Evolutionary conservation across 1,139 yeast genomes (phyloP), one percentile per base, ranked within the genome.

Genomic region (Candida tetrigidarum): DNA sequence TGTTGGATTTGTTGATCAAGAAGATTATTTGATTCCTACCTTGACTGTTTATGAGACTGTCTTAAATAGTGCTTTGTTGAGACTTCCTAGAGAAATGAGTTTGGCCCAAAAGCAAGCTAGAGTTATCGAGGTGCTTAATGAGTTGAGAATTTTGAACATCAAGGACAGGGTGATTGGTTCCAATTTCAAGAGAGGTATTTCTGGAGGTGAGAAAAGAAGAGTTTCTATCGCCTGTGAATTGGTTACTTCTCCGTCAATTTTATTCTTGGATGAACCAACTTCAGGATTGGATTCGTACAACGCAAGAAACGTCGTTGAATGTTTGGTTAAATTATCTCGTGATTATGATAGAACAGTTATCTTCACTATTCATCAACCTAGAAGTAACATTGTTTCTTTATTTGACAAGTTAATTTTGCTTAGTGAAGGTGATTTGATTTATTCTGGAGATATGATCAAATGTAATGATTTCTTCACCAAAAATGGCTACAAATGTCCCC

Each of bases 1-100:
- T 11, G 82, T 87, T 50, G 99, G 98, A 0, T 93, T 91, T 74
- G 99, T 93, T n/a, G 98, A 93, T 62, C 99, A 93, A 65, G 97
- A 93, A 56, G 97, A 92, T 60, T 87, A 83, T 52, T 71, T 93
- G 50, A 79, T 93, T 54, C 96, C 98, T 6, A 93, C 99, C 0
- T 74, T 93, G 50, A 92, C 99, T 0, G 99, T 93, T 2, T 93
- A 87, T 60, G 99, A 93, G 65, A 93, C 98, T 0, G 96, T 93
- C 32, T 75, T 92, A 52, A 91, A 91, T 57, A 87, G 96, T 69
- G 99, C 99, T 0, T 69, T 93, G 48, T 73, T 93, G 48, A 78
- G 98, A 53, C 74, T 93, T 49, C 99, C 99, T 5, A 76, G 86
- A 52, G 65, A 78, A 4, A 89, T 93, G 96, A 71, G 86, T 18